Percentiles rank a stretch among this genome's conserved stretches.
Evolutionary conservation across 768 basidiomycete species (phyloP).

Genomic region (Collybia sp.): DNA sequence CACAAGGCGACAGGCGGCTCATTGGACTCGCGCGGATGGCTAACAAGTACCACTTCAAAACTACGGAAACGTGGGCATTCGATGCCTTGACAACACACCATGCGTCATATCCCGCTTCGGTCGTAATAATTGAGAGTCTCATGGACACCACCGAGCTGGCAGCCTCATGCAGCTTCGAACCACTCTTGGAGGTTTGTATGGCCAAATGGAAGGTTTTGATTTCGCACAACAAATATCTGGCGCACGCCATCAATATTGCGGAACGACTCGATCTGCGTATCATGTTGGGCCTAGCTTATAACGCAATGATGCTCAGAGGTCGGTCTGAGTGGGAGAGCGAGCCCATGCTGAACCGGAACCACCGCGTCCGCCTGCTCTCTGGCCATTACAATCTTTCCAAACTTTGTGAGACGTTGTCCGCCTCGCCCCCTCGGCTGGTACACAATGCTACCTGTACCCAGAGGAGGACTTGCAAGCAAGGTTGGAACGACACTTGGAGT

Average conservation of each 20-base stretch:
- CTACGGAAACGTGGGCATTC: slow-evolving; percentile 46
- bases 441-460: slow-evolving; percentile 38
- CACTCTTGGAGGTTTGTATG: slow-evolving; percentile 36
- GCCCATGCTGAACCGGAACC: slow-evolving; percentile 37
- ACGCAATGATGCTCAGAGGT: slow-evolving; percentile 48
- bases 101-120: slow-evolving; percentile 18
- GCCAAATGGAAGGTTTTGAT: slow-evolving; percentile 45
- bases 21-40: slow-evolving; percentile 46
- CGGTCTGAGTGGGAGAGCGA: slow-evolving; percentile 44
- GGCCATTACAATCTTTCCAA: slow-evolving; percentile 46
- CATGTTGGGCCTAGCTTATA: slow-evolving; percentile 46
- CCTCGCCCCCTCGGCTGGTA: slow-evolving; percentile 33
- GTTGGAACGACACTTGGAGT: slow-evolving; percentile 43
- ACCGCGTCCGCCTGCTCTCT: slow-evolving; percentile 46
- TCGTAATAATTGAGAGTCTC: slow-evolving; percentile 28
- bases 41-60: slow-evolving; percentile 53
- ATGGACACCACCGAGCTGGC: slow-evolving; percentile 48
- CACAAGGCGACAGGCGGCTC: slow-evolving; percentile 35
- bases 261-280: slow-evolving; percentile 42
- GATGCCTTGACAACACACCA: slow-evolving; percentile 34
- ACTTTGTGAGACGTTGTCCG: slow-evolving; percentile 38
- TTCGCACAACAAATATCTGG: slow-evolving; percentile 37
- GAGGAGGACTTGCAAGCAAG: slow-evolving; percentile 37
- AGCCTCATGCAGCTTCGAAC: slow-evolving; percentile 41
- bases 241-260: slow-evolving; percentile 38